Evolutionary conservation across 1,139 yeast species (phyloP).

Genomic region (Blastobotrys serpentis): DNA sequence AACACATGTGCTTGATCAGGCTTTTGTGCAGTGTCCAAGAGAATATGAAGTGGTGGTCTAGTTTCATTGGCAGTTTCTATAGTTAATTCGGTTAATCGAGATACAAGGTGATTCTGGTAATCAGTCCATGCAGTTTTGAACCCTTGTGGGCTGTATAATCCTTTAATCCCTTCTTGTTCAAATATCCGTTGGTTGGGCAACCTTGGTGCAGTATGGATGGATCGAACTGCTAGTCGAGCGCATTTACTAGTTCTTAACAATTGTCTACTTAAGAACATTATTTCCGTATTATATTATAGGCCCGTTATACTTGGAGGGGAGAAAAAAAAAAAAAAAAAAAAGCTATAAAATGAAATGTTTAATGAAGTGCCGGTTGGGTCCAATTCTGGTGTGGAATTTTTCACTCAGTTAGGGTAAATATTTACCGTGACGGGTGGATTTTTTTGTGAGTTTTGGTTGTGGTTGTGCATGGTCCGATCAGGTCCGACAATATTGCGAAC

Average conservation of each 20-base stretch:
- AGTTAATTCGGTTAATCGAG: slow-evolving; percentile 69
- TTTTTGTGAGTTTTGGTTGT: no score
- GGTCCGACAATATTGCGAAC: background rate
- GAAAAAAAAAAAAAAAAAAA: no score
- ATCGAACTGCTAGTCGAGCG: slow-evolving; percentile 30
- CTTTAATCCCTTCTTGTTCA: slow-evolving; percentile 58
- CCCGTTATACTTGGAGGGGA: no score
- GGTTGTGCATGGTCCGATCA: no score
- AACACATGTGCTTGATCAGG: slow-evolving; percentile 69
- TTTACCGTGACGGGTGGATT: background rate
- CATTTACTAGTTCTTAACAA: background rate
- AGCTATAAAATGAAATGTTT: no score
- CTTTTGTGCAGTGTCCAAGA: slow-evolving; percentile 69
- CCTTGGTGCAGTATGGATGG: slow-evolving; percentile 65
- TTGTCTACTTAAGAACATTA: slow-evolving; percentile 2
- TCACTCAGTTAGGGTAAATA: background rate
- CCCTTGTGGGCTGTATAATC: slow-evolving; percentile 67
- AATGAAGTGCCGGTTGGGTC: background rate
- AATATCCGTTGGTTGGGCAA: slow-evolving; percentile 47
- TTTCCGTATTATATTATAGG: no score
- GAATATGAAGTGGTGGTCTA: slow-evolving; percentile 72
- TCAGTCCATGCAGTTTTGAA: slow-evolving; percentile 77
- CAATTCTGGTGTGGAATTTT: background rate
- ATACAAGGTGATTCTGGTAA: slow-evolving; percentile 68
- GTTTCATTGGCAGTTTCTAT: slow-evolving; percentile 70